A percentile compares a stretch with the other conserved stretches of the same genome.
Evolutionary conservation across 805 yeast genomes (phyloP).

Genomic region (Kuraishia borneana): DNA sequence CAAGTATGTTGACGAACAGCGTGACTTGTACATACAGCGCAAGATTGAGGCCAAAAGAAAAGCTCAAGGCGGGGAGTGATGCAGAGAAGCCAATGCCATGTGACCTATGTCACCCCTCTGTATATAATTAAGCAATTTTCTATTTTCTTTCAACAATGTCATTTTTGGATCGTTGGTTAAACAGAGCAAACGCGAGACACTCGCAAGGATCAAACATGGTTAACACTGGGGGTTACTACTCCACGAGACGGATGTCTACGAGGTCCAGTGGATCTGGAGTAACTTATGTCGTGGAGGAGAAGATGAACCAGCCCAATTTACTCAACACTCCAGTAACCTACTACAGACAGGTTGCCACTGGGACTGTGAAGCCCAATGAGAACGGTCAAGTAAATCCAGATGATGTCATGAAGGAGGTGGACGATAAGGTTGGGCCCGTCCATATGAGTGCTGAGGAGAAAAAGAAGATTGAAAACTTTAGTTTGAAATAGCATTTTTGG

Average conservation of each 20-base stretch:
- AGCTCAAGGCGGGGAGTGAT: too few relatives aligned
- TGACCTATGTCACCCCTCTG: not conserved
- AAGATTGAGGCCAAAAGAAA: conserved; percentile 42
- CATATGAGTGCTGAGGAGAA: too few relatives aligned
- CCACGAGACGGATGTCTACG: conserved; percentile 4
- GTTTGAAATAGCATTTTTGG: too few relatives aligned
- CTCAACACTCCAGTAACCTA: conserved; percentile 18
- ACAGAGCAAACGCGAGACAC: conserved; percentile 10
- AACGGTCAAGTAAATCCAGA: conserved; percentile 2
- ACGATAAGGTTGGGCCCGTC: not conserved
- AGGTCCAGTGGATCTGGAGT: conserved; percentile 3
- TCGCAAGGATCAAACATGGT: conserved; percentile 7
- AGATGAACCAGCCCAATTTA: conserved; percentile 16
- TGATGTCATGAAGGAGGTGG: conserved; percentile 2
- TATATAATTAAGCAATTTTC: not conserved
- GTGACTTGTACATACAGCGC: conserved; percentile 51
- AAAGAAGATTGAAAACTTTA: too few relatives aligned
- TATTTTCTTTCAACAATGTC: conserved; percentile 11
- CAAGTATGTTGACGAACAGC: conserved; percentile 56
- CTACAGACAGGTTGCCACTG: conserved; percentile 6
- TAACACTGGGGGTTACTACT: conserved; percentile 16
- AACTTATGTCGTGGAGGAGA: conserved; percentile 5
- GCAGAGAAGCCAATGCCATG: too few relatives aligned
- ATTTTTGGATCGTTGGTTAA: conserved; percentile 23
- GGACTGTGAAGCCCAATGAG: conserved; percentile 1